Evolutionary conservation across 2,329 filamentous ascomycete genomes (phyloP).

Genomic region (Aspergillus cejpii): DNA sequence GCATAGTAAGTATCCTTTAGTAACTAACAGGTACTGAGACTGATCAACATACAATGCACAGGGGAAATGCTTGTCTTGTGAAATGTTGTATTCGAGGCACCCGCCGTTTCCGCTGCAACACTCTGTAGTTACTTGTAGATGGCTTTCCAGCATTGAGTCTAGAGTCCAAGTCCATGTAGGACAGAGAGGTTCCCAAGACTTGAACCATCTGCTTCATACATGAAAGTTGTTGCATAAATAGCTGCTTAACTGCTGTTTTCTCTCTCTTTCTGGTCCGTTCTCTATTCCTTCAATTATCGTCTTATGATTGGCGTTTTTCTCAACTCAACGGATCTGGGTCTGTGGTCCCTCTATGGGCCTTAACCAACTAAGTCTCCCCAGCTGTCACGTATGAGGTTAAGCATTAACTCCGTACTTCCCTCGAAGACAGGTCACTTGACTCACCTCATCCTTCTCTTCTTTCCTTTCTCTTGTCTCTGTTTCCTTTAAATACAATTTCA

Average conservation of each 20-base stretch:
- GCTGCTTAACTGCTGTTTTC: too few species aligned
- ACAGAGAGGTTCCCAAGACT: too few species aligned
- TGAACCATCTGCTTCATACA: too few species aligned
- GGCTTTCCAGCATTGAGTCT: too few species aligned
- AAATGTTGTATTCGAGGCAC: background rate
- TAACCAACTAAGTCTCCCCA: background rate
- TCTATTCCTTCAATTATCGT: slow-evolving; percentile 1
- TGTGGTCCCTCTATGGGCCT: background rate
- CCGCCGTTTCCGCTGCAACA: background rate
- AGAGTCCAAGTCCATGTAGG: background rate
- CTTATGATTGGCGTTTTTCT: slow-evolving; percentile 8
- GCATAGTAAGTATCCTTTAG: too few species aligned
- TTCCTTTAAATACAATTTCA: too few species aligned
- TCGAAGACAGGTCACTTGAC: background rate
- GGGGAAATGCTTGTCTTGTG: background rate
- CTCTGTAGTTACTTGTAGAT: background rate
- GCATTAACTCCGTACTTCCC: background rate
- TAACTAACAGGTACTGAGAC: too few species aligned
- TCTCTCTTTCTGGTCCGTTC: slow-evolving; percentile 10
- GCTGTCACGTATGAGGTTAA: background rate
- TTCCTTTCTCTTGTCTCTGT: background rate
- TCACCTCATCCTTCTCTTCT: background rate
- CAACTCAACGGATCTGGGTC: background rate
- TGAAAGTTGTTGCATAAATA: too few species aligned
- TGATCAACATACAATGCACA: too few species aligned